Percentiles rank a stretch among this genome's conserved stretches.
Conservation (phyloP, 2,329 filamentous ascomycete genomes). For the Diaporthe eres region DNA sequence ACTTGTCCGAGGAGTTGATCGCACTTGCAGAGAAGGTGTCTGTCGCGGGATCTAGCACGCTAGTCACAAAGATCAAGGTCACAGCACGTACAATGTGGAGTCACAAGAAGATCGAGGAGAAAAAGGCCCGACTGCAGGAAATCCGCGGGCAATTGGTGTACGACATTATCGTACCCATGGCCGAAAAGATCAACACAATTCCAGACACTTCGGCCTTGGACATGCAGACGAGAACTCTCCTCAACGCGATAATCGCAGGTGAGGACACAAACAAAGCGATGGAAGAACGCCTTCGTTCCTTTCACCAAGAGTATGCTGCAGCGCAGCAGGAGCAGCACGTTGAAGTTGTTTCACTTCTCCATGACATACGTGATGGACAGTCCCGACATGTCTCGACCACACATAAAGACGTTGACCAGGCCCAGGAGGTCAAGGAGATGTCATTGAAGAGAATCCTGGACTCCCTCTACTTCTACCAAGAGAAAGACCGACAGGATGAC, state of each 20-base stretch:
- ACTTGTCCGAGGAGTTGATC: background rate
- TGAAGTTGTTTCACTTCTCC: background rate
- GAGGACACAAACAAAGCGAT: background rate
- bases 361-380: background rate
- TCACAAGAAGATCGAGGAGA: background rate
- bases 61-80: background rate
- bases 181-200: background rate
- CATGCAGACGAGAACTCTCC: background rate
- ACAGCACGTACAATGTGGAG: background rate
- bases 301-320: background rate
- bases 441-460: background rate
- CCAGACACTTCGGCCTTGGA: background rate
- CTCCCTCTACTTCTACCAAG: background rate
- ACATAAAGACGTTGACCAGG: background rate
- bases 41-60: background rate
- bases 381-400: background rate
- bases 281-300: background rate
- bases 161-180: background rate
- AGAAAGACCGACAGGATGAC: background rate
- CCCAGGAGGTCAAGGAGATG: too few relatives aligned
- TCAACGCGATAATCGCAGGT: background rate
- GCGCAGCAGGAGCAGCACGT: background rate
- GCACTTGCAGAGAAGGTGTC: background rate
- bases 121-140: background rate
- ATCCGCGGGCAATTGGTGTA: background rate